These are phyloP conservation scores for Anisodus acutangulus DNA, from an alignment of 257 asterid species.

Conservation along the genomic window DNA sequence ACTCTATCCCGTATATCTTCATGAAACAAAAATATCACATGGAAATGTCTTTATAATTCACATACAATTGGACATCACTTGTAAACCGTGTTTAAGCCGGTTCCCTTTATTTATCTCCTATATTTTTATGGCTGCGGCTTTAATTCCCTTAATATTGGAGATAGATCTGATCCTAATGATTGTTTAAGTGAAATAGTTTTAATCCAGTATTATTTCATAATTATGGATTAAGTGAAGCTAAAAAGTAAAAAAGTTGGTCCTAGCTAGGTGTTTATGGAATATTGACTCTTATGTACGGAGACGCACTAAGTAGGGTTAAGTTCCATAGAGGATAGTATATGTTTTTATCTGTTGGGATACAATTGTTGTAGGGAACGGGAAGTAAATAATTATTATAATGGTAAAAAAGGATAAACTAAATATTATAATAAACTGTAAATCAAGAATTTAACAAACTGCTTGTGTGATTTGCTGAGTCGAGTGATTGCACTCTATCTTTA, in stretches of 20 bases:
- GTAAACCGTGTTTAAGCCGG: neutral
- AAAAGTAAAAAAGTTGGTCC: neutral
- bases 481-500: no score
- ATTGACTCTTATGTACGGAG: neutral
- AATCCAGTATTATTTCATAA: neutral
- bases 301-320: slow-evolving; percentile 10
- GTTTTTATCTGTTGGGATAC: slow-evolving; percentile 7
- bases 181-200: neutral
- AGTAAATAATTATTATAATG: no score
- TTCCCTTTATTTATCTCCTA: neutral
- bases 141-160: neutral
- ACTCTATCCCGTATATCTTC: neutral
- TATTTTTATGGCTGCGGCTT: neutral
- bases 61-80: slow-evolving; percentile 21
- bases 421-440: no score
- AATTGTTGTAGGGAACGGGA: neutral
- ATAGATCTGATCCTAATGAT: neutral
- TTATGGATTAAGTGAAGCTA: neutral
- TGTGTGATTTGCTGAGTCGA: no score
- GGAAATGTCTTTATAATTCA: slow-evolving; percentile 27
- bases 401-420: no score
- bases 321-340: neutral
- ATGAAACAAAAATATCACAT: neutral
- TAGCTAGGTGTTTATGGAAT: slow-evolving; percentile 14
- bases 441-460: no score